These are phyloP conservation scores for Gamsiella multidivaricata DNA, from an alignment of 192 early-diverging fungal species.

Conservation along the genomic window DNA sequence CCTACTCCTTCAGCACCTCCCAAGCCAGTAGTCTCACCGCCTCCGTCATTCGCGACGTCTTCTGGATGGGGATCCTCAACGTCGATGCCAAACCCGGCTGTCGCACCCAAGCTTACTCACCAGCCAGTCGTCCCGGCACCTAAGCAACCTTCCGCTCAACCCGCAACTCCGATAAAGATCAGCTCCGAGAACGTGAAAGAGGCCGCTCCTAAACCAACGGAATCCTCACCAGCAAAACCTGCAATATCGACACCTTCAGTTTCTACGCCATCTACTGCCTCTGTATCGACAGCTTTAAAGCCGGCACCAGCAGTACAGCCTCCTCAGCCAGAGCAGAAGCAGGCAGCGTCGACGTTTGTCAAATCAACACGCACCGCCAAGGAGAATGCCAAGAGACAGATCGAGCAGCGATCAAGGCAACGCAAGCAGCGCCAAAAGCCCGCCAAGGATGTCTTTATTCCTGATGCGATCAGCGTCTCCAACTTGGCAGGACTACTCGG, in stretches of 20 bases:
- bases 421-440: conserved; percentile 44
- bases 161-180: not conserved
- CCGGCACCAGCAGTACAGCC: not conserved
- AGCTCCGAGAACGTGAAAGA: not conserved
- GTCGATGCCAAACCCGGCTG: not conserved
- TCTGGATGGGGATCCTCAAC: not conserved
- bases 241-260: not conserved
- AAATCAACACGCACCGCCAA: conserved; percentile 37
- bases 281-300: not conserved
- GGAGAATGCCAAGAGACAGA: conserved; percentile 39
- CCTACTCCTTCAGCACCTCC: conserved; percentile 1
- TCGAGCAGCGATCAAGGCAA: conserved; percentile 31
- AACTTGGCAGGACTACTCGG: conserved; percentile 84
- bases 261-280: too few relatives aligned
- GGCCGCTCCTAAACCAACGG: not conserved
- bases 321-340: not conserved
- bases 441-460: conserved; percentile 77
- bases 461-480: conserved; percentile 84
- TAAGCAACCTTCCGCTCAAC: not conserved
- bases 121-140: not conserved
- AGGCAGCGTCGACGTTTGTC: conserved; percentile 2
- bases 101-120: not conserved
- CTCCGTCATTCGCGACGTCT: not conserved
- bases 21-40: not conserved
- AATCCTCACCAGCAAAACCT: not conserved